Conservation (phyloP, 2,329 filamentous ascomycete species). For the Gaeumannomyces tritici region DNA sequence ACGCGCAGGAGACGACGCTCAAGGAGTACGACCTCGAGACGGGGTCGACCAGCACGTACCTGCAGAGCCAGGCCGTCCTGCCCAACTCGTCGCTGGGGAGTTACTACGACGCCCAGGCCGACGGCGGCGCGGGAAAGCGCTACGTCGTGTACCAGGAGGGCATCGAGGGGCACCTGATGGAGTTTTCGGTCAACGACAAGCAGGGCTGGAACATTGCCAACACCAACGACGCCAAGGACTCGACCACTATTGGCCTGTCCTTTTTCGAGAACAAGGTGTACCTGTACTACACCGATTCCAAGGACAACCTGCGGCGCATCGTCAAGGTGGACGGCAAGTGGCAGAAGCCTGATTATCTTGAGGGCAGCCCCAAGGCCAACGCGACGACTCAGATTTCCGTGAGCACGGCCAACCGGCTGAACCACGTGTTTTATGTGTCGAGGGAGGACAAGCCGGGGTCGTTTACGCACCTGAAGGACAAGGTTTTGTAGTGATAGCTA, state of each 20-base stretch:
- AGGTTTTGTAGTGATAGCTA: background rate
- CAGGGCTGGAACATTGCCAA: conserved; percentile 1
- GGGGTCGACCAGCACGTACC: background rate
- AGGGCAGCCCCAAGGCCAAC: conserved; percentile 1
- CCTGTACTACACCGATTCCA: conserved; percentile 1
- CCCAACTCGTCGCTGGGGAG: background rate
- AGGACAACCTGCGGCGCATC: background rate
- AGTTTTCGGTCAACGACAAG: background rate
- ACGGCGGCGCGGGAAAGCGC: background rate
- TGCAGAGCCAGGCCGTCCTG: background rate
- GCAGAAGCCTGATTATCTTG: background rate
- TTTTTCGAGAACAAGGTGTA: background rate
- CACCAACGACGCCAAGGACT: background rate
- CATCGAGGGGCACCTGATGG: background rate
- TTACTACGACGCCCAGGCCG: background rate
- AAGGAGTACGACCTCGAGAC: conserved; percentile 1
- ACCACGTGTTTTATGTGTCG: background rate
- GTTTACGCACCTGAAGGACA: background rate
- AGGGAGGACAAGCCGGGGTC: background rate
- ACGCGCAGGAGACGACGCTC: background rate
- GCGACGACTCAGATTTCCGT: background rate
- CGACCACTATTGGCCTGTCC: background rate
- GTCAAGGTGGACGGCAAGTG: background rate
- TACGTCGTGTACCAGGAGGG: background rate
- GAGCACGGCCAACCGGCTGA: background rate